Evolutionary conservation across 306 rosid species (phyloP), one percentile per base, ranked within the genome.

Genomic region (Delonix regia): DNA sequence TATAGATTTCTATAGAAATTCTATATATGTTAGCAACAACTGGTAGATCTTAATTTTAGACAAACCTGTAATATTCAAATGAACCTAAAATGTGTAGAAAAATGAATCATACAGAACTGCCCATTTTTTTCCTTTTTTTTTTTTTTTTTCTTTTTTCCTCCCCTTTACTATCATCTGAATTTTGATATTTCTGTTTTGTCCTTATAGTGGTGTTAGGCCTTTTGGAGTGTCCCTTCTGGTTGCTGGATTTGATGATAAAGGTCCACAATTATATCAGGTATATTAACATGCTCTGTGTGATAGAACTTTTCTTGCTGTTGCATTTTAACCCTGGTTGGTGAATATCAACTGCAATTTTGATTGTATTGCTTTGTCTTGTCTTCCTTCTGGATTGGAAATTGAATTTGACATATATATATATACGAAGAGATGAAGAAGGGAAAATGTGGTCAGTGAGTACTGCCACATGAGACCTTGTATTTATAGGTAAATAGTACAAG

Each of bases 221-320:
- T 95, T 95, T 78, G 99, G 99, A 78, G 98, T 95, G 74, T 93
- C 99, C 19, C 80, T 95, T 42, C 90, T 95, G 80, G 93, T 93
- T 81, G 97, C 99, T 67, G 96, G 99, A 63, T 95, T 87, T 76
- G 98, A 93, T 82, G 94, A 91, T 81, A 91, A 89, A 38, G 99
- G 99, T 18, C 92, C 99, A 36, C 99, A 95, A 80, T 63, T 95
- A 36, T 95, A 86, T 86, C 99, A 93, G 99, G 99, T 95, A 71
- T 72, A 28, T 30, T 60, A 2, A 63, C 33, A 69, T 49, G 66
- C 36, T 22, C 27, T 52, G 42, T 74, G n/a, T 30, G 15, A 69
- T 82, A 38, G 21, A 36, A 60, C 77, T 55, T 44, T 24, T 65
- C 16, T 28, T 38, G 19, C 11, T 48, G 48, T 79, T 75, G 56